phyloP scores from a whole-genome alignment of 1,284 basidiomycete species.

The Malassezia nana region DNA sequence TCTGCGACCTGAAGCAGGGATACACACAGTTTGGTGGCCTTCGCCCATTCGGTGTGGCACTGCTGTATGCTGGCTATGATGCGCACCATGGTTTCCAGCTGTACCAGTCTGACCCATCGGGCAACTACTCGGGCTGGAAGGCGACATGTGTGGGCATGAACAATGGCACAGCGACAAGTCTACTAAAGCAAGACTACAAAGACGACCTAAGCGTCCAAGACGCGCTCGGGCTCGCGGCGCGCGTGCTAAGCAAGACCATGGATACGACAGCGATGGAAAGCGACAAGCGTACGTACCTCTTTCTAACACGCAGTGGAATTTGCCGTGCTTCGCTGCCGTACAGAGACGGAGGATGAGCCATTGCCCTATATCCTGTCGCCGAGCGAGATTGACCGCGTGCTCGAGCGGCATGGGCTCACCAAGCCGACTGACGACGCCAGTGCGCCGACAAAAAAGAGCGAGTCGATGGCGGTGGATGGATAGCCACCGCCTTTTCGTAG shows the following conservation, averaged over 20 bases:
- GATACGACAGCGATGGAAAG: slow-evolving; percentile 82
- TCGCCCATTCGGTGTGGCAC: slow-evolving; percentile 90
- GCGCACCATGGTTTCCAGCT: slow-evolving; percentile 92
- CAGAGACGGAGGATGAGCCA: slow-evolving; percentile 58
- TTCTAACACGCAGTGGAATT: slow-evolving; percentile 68
- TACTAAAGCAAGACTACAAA: slow-evolving; percentile 97
- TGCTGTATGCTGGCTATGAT: slow-evolving; percentile 93
- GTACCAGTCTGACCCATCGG: slow-evolving; percentile 95
- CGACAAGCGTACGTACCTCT: slow-evolving; percentile 31
- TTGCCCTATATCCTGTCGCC: slow-evolving; percentile 87
- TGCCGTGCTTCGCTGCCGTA: slow-evolving; percentile 72
- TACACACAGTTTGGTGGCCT: slow-evolving; percentile 98
- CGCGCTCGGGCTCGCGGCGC: slow-evolving; percentile 82
- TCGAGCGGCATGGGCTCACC: slow-evolving; percentile 71
- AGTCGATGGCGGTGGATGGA: slow-evolving; percentile 36
- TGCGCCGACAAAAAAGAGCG: slow-evolving; percentile 8
- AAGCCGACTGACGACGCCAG: slow-evolving; percentile 63
- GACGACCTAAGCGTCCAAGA: slow-evolving; percentile 61
- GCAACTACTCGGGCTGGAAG: slow-evolving; percentile 98
- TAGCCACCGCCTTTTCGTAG: slow-evolving; percentile 15
- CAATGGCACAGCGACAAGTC: slow-evolving; percentile 82
- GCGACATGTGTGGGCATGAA: slow-evolving; percentile 95
- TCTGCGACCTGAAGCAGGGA: slow-evolving; percentile 96
- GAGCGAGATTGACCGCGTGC: slow-evolving; percentile 72
- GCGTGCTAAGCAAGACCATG: slow-evolving; percentile 99